Conservation (phyloP, 2,329 filamentous ascomycete genomes). For the Magnaporthiopsis incrustans region DNA sequence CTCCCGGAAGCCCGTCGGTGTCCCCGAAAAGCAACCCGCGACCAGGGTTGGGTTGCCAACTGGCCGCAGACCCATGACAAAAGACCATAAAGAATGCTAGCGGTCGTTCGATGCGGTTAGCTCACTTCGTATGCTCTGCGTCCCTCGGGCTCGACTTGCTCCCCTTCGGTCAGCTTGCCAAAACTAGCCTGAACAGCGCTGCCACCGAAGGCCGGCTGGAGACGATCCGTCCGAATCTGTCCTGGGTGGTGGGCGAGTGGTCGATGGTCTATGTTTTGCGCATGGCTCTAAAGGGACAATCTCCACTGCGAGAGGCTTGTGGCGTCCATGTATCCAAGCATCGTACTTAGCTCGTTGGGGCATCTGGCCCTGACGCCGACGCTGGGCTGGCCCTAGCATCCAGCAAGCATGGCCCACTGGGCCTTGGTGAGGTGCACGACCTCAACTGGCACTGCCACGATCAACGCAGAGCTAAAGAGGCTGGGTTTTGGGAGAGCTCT, state of each 20-base stretch:
- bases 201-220: not conserved
- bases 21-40: too few species aligned
- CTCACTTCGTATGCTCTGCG: too few species aligned
- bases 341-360: conserved; percentile 2
- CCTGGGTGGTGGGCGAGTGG: not conserved
- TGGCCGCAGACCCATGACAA: too few species aligned
- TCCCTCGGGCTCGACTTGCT: too few species aligned
- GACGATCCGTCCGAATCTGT: not conserved
- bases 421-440: not conserved
- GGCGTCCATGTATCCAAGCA: not conserved
- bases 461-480: not conserved
- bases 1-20: too few species aligned
- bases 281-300: not conserved
- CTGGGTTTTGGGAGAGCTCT: not conserved
- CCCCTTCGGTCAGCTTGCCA: not conserved
- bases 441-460: not conserved
- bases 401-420: too few species aligned
- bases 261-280: not conserved
- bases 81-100: too few species aligned
- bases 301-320: not conserved
- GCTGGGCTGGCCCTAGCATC: not conserved
- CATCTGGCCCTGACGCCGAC: not conserved
- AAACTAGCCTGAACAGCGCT: not conserved
- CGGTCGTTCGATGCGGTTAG: too few species aligned
- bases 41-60: too few species aligned